phyloP scores from a whole-genome alignment of 2,329 filamentous ascomycete genomes.

The Capronia coronata region DNA sequence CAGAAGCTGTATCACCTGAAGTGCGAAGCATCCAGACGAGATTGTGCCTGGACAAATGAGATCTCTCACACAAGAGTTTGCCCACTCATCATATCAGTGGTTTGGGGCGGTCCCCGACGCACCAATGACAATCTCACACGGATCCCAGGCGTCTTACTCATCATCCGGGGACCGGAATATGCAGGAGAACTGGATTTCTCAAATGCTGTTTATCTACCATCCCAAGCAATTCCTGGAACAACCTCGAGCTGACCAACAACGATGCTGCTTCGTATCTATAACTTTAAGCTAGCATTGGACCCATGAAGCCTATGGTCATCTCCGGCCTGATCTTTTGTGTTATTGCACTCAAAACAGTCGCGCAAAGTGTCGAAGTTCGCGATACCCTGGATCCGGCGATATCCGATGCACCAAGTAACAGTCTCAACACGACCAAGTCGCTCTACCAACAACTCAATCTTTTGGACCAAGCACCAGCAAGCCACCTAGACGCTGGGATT shows the following conservation, averaged over 20 bases:
- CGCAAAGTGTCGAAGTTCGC: neutral
- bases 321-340: slow-evolving; percentile 1
- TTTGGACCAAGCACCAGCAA: neutral
- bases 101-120: neutral
- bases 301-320: neutral
- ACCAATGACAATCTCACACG: slow-evolving; percentile 10
- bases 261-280: too few relatives aligned
- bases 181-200: neutral
- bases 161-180: neutral
- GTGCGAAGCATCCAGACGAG: slow-evolving; percentile 14
- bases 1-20: slow-evolving; percentile 55
- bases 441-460: slow-evolving; percentile 2
- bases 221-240: too few relatives aligned
- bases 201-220: neutral
- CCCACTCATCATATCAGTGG: neutral
- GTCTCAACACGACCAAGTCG: neutral
- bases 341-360: neutral
- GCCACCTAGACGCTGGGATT: neutral
- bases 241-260: too few relatives aligned
- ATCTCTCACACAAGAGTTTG: neutral
- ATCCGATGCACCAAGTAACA: slow-evolving; percentile 9
- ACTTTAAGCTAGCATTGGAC: too few relatives aligned
- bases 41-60: slow-evolving; percentile 4
- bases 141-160: slow-evolving; percentile 1
- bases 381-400: slow-evolving; percentile 5